These are phyloP conservation scores for Pyrenochaeta sp. DNA, from an alignment of 2,329 filamentous ascomycete genomes.

Conservation along the genomic window DNA sequence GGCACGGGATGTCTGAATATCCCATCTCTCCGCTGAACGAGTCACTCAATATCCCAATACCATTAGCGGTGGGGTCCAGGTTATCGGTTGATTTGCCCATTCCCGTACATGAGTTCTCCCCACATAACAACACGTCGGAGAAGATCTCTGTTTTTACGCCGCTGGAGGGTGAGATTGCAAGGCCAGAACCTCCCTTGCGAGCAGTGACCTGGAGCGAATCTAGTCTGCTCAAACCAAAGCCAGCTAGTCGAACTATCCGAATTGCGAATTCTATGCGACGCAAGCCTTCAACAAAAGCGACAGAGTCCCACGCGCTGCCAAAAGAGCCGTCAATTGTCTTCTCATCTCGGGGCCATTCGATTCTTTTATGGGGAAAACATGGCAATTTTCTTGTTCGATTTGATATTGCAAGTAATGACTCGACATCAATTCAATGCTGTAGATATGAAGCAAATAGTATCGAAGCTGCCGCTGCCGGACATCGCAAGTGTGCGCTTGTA, in stretches of 20 bases:
- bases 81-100: constrained; percentile 34
- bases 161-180: constrained; percentile 19
- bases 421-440: constrained; percentile 34
- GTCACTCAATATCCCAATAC: constrained; percentile 34
- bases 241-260: constrained; percentile 24
- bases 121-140: constrained; percentile 13
- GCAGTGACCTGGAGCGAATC: constrained; percentile 22
- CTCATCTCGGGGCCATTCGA: constrained; percentile 32
- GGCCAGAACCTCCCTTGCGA: constrained; percentile 19
- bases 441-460: constrained; percentile 42
- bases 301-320: constrained; percentile 28
- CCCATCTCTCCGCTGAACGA: constrained; percentile 30
- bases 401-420: constrained; percentile 34
- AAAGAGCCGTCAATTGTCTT: constrained; percentile 41
- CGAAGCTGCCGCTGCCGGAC: constrained; percentile 42
- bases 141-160: constrained; percentile 13
- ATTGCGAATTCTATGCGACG: constrained; percentile 33
- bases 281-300: constrained; percentile 23
- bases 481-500: constrained; percentile 43
- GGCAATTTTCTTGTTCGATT: constrained; percentile 34
- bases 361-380: constrained; percentile 29
- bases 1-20: constrained; percentile 16
- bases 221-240: constrained; percentile 24
- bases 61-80: constrained; percentile 18
- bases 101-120: constrained; percentile 21